Evolutionary conservation across 805 yeast species (phyloP).

Genomic region (Myxozyma kluyveri): DNA sequence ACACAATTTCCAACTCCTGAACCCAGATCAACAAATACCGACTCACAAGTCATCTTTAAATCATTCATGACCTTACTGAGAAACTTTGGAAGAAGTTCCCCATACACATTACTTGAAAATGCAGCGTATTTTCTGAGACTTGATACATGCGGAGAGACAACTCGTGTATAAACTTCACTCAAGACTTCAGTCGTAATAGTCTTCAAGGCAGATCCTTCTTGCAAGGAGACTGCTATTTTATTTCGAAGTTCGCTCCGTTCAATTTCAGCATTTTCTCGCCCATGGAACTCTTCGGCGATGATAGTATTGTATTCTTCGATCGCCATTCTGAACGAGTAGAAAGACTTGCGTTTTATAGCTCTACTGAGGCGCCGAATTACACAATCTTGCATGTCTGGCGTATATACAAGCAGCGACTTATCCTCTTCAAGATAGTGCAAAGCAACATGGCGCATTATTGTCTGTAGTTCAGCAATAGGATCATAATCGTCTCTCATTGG

Average conservation of each 20-base stretch:
- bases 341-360: slow-evolving; percentile 36
- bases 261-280: slow-evolving; percentile 39
- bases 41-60: slow-evolving; percentile 52
- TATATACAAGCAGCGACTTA: slow-evolving; percentile 6
- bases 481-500: slow-evolving; percentile 48
- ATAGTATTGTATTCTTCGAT: slow-evolving; percentile 48
- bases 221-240: background rate
- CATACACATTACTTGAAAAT: slow-evolving; percentile 86
- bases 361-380: slow-evolving; percentile 36
- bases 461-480: slow-evolving; percentile 60
- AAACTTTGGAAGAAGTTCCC: slow-evolving; percentile 80
- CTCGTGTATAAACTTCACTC: slow-evolving; percentile 68
- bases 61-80: slow-evolving; percentile 62
- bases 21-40: slow-evolving; percentile 81
- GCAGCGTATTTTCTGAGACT: slow-evolving; percentile 72
- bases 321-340: slow-evolving; percentile 34
- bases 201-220: slow-evolving; percentile 8
- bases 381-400: slow-evolving; percentile 35
- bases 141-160: slow-evolving; percentile 70
- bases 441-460: slow-evolving; percentile 46
- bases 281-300: slow-evolving; percentile 39
- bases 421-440: slow-evolving; percentile 43
- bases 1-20: slow-evolving; percentile 94
- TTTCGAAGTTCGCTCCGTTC: slow-evolving; percentile 20
- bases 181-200: slow-evolving; percentile 62